Conservation (phyloP, 176 grass and related monocot species). For the Triticum monococcum region DNA sequence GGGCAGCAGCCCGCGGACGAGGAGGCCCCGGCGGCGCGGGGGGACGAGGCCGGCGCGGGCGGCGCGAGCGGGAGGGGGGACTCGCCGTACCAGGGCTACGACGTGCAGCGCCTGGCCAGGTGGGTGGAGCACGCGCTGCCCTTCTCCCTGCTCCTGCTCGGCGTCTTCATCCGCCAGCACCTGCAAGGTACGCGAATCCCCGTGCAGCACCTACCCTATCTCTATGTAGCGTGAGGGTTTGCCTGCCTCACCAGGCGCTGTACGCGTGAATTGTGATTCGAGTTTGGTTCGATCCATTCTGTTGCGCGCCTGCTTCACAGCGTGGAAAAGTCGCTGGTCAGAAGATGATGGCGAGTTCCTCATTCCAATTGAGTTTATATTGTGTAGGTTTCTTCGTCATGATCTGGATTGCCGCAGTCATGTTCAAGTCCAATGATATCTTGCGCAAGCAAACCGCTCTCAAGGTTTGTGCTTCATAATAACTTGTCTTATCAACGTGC, state of each 20-base stretch:
- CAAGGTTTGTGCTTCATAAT: constrained; percentile 62
- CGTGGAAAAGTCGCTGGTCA: neutral
- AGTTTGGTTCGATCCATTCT: neutral
- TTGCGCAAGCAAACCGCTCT: constrained; percentile 92
- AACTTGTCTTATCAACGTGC: neutral
- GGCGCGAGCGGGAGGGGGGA: neutral
- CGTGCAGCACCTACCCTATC: neutral
- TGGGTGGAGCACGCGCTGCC: constrained; percentile 96
- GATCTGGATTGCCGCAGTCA: constrained; percentile 96
- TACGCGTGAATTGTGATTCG: neutral
- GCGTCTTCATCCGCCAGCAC: constrained; percentile 97
- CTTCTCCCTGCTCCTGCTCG: constrained; percentile 88
- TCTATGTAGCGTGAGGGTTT: neutral
- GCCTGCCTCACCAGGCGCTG: neutral
- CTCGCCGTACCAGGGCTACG: constrained; percentile 68
- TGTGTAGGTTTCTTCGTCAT: constrained; percentile 80
- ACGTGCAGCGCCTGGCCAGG: constrained; percentile 88
- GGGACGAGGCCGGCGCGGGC: constrained; percentile 20
- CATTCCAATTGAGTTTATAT: neutral
- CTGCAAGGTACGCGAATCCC: constrained; percentile 63
- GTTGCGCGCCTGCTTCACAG: too few relatives aligned
- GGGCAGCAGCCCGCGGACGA: constrained; percentile 7
- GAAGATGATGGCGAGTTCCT: neutral
- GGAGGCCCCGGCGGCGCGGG: neutral
- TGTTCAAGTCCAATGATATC: constrained; percentile 99